Evolutionary conservation across 805 yeast genomes (phyloP).

Genomic region (Wickerhamomyces tratensis): DNA sequence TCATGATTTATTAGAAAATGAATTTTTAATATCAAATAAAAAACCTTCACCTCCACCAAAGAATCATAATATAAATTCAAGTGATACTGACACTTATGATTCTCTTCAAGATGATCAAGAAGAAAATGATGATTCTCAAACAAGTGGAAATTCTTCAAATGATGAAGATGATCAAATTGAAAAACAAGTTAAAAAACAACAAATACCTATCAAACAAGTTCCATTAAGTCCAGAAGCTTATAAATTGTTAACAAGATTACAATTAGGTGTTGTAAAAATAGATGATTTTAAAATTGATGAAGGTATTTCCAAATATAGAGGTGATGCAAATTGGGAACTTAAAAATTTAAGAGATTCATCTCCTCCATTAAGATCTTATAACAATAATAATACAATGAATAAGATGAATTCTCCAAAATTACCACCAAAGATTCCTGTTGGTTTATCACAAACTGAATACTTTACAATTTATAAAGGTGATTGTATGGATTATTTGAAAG

Average conservation of each 20-base stretch:
- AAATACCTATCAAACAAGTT: slow-evolving; percentile 1
- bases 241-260: slow-evolving; percentile 11
- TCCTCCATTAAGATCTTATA: slow-evolving; percentile 1
- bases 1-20: neutral
- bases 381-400: too few species aligned
- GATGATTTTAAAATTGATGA: slow-evolving; percentile 12
- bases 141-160: neutral
- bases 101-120: too few species aligned
- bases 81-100: too few species aligned
- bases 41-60: too few species aligned
- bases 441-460: slow-evolving; percentile 16
- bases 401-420: slow-evolving; percentile 5
- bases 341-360: slow-evolving; percentile 11
- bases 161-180: neutral
- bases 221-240: slow-evolving; percentile 10
- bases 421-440: slow-evolving; percentile 18
- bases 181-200: slow-evolving; percentile 1
- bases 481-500: slow-evolving; percentile 7
- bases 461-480: slow-evolving; percentile 7
- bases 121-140: too few species aligned
- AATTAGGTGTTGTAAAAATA: slow-evolving; percentile 7
- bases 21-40: too few species aligned
- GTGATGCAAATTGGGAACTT: slow-evolving; percentile 16
- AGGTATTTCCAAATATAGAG: slow-evolving; percentile 16
- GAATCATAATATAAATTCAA: too few species aligned